Evolutionary conservation across 169 alveolate genomes (phyloP), one percentile per base, ranked within the genome.

Genomic region (Babesia bigemina): DNA sequence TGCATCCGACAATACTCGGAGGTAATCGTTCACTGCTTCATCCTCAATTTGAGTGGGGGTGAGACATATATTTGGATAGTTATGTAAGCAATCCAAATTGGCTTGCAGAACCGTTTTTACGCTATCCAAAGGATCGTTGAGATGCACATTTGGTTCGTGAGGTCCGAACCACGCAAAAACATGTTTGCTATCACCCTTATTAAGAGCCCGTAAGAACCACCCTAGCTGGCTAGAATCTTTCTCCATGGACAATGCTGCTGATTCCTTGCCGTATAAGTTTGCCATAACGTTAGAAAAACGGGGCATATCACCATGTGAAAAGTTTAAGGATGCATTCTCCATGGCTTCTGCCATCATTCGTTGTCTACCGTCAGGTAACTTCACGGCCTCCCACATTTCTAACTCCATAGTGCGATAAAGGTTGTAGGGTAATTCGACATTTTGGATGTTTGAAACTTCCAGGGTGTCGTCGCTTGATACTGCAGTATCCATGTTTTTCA

Each of bases 281-380:
- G 50, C 26, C 42, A 67, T 50, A 1, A 67, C 65, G 26, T 44
- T 52, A 8, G 76, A 26, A 55, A 67, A 67, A 13, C 76, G 55
- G 14, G 63, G 66, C 28, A 67, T 2, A 42, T 67, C 76, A 29
- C 76, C 76, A 22, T 67, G 76, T 29, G 76, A 67, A 26, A 67
- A 67, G 24, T 67, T 53, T 7, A 67, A 11, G 8, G 76, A 65
- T 3, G 66, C 16, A 22, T 42, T 29, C 9, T 50, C 24, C 12
- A 53, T 58, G 2, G 76, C 45, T 0, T 67, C 76, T 6, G 28
- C 11, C 21, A 53, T 9, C 66, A 67, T 49, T 0, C 50, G 14
- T 0, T 28, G 49, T 21, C 65, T 56, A 8, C 66, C 11, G 16
- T 49, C 58, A 16, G 21, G 44, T 7, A 12, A 11, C 65, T 42